phyloP scores from a whole-genome alignment of 2,329 filamentous ascomycete genomes.

The Aspergillus udagawae region DNA sequence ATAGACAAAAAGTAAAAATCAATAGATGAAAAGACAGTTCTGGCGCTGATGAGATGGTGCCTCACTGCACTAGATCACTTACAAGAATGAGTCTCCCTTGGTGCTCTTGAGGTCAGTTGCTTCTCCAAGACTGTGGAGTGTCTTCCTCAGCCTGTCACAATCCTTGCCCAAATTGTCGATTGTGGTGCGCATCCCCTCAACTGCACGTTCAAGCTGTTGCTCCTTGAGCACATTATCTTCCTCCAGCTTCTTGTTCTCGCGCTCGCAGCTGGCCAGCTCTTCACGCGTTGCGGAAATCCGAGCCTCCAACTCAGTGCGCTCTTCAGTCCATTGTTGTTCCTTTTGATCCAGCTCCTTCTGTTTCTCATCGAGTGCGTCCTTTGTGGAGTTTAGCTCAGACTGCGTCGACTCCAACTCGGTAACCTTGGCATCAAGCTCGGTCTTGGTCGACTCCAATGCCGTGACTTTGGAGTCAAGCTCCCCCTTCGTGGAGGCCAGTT shows the following conservation, averaged over 20 bases:
- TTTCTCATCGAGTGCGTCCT: conserved; percentile 24
- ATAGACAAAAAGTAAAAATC: conserved; percentile 4
- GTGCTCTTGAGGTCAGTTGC: conserved; percentile 49
- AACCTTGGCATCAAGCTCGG: conserved; percentile 21
- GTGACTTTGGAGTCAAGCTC: conserved; percentile 25
- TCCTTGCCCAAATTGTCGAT: conserved; percentile 51
- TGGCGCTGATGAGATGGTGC: conserved; percentile 14
- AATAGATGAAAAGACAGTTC: conserved; percentile 12
- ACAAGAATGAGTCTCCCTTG: conserved; percentile 49
- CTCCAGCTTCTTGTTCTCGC: conserved; percentile 41
- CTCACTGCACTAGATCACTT: conserved; percentile 35
- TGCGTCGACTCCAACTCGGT: conserved; percentile 13
- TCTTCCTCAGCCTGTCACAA: conserved; percentile 48
- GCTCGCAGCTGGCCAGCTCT: conserved; percentile 40
- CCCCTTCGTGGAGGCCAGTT: conserved; percentile 29
- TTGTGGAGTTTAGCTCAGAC: conserved; percentile 26
- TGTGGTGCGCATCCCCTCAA: conserved; percentile 42
- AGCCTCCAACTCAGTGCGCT: conserved; percentile 28
- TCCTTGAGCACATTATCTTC: conserved; percentile 45
- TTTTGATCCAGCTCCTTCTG: conserved; percentile 28
- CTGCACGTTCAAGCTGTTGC: conserved; percentile 42
- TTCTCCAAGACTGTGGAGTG: conserved; percentile 48
- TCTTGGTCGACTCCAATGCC: conserved; percentile 23
- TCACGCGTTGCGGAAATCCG: conserved; percentile 41
- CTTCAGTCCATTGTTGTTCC: conserved; percentile 31